phyloP scores from a whole-genome alignment of 73 alveolate genomes.

The Paramecium tetraurelia region DNA sequence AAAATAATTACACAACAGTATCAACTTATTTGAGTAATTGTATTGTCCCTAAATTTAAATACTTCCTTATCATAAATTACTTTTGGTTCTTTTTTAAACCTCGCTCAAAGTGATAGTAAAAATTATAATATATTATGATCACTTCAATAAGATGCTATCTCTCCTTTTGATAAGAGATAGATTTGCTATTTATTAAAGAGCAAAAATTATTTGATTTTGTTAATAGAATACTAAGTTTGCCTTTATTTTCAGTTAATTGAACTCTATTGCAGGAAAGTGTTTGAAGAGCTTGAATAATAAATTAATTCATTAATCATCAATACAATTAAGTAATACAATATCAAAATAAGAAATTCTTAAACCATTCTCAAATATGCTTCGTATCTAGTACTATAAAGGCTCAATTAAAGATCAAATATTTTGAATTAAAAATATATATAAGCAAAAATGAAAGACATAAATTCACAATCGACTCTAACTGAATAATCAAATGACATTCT shows the following conservation, averaged over 20 bases:
- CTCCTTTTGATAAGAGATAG: not conserved
- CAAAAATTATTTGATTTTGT: not conserved
- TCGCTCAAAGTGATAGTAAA: no score
- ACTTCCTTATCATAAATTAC: not conserved
- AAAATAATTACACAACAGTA: not conserved
- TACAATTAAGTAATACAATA: not conserved
- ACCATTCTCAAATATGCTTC: not conserved
- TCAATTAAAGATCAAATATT: not conserved
- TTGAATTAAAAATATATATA: not conserved
- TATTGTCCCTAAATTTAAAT: not conserved
- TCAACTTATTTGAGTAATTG: no score
- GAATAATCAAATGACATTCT: not conserved
- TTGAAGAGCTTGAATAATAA: not conserved
- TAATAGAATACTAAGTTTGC: not conserved
- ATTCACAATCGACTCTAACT: not conserved
- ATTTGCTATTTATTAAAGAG: not conserved
- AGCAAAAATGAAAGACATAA: not conserved
- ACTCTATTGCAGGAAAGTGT: no score
- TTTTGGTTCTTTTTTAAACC: no score
- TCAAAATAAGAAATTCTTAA: not conserved
- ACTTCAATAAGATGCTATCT: not conserved
- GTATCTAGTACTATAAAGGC: not conserved
- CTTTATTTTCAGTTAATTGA: no score
- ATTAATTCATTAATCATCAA: not conserved
- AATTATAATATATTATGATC: no score